These are phyloP conservation scores for Alternaria arborescens DNA, from an alignment of 2,329 filamentous ascomycete species.

Conservation along the genomic window DNA sequence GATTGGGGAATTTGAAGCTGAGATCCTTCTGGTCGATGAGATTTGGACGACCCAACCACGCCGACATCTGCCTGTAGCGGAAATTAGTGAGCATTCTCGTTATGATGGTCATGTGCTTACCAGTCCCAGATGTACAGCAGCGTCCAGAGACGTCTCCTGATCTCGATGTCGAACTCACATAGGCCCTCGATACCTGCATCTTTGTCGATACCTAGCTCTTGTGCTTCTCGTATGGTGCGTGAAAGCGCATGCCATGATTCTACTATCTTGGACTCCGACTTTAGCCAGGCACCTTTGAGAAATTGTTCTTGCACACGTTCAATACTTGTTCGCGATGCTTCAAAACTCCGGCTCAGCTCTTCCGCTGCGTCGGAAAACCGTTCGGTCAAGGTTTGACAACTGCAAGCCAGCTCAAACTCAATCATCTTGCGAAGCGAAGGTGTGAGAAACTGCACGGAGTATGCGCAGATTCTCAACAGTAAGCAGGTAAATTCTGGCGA, in stretches of 20 bases:
- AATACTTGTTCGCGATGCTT: slow-evolving; percentile 56
- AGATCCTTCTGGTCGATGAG: slow-evolving; percentile 55
- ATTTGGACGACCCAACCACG: slow-evolving; percentile 55
- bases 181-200: slow-evolving; percentile 47
- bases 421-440: slow-evolving; percentile 51
- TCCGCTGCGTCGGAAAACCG: slow-evolving; percentile 56
- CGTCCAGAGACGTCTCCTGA: slow-evolving; percentile 58
- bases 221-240: slow-evolving; percentile 57
- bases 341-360: slow-evolving; percentile 54
- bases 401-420: slow-evolving; percentile 56
- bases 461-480: slow-evolving; percentile 57
- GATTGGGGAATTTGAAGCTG: slow-evolving; percentile 52
- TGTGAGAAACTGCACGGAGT: slow-evolving; percentile 56
- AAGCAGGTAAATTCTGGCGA: slow-evolving; percentile 59
- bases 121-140: slow-evolving; percentile 60
- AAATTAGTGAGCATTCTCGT: neutral
- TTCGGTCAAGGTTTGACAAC: slow-evolving; percentile 51
- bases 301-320: slow-evolving; percentile 61
- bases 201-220: slow-evolving; percentile 58
- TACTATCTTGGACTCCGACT: slow-evolving; percentile 58
- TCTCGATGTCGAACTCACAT: slow-evolving; percentile 59
- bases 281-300: slow-evolving; percentile 58
- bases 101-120: slow-evolving; percentile 36
- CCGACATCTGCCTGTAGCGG: slow-evolving; percentile 51
- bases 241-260: slow-evolving; percentile 60